These are phyloP conservation scores for Hemisphaericaspora subhashii DNA, from an alignment of 1,139 yeast species.

Conservation along the genomic window DNA sequence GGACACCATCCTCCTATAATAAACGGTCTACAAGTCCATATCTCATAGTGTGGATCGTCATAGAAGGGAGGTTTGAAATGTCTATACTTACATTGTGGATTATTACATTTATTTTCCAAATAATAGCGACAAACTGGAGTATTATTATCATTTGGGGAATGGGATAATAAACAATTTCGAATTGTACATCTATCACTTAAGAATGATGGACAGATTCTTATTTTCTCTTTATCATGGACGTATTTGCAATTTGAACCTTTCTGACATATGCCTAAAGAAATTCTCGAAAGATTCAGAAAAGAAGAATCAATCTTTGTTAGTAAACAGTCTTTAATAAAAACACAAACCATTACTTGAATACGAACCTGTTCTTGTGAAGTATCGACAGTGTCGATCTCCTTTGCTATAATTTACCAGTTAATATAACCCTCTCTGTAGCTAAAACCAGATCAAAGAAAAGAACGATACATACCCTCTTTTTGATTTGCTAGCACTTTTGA, in stretches of 20 bases:
- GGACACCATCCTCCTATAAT: constrained; percentile 69
- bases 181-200: constrained; percentile 49
- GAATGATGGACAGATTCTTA: constrained; percentile 56
- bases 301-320: constrained; percentile 17
- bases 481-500: constrained; percentile 15
- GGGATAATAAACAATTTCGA: constrained; percentile 58
- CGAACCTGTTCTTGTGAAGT: constrained; percentile 43
- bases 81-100: constrained; percentile 53
- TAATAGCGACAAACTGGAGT: constrained; percentile 65
- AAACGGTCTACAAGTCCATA: constrained; percentile 64
- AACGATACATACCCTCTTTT: constrained; percentile 16
- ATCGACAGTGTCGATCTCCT: constrained; percentile 34
- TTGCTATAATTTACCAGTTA: constrained; percentile 17
- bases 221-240: constrained; percentile 50
- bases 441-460: not conserved
- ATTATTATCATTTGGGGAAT: constrained; percentile 58
- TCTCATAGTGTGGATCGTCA: constrained; percentile 39
- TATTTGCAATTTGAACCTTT: constrained; percentile 55
- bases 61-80: constrained; percentile 40
- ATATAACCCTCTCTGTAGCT: constrained; percentile 12
- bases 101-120: constrained; percentile 52
- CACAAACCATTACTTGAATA: constrained; percentile 16
- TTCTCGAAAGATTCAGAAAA: constrained; percentile 23
- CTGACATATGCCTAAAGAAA: constrained; percentile 47
- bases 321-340: constrained; percentile 9